Evolutionary conservation across 1,139 yeast genomes (phyloP).

Genomic region (Pichia sp.): DNA sequence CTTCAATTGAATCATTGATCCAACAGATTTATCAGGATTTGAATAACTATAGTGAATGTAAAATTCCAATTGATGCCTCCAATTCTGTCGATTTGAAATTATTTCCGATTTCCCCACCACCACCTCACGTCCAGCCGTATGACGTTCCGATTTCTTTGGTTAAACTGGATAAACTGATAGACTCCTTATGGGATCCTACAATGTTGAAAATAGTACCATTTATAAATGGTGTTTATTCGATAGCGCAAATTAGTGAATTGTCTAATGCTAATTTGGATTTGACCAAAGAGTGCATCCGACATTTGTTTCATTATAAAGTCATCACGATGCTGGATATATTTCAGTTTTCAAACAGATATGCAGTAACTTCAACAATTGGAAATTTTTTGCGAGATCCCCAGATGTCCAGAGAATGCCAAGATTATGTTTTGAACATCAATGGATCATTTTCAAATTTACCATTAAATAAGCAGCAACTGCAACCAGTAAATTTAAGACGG

Average conservation of each 20-base stretch:
- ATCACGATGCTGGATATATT: slow-evolving; percentile 78
- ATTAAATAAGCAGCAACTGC: neutral
- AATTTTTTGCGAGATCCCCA: slow-evolving; percentile 53
- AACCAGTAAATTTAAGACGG: neutral
- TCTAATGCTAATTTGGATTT: slow-evolving; percentile 76
- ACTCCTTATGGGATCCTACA: slow-evolving; percentile 96
- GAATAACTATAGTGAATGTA: slow-evolving; percentile 91
- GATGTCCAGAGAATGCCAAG: slow-evolving; percentile 80
- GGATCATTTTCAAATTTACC: slow-evolving; percentile 20
- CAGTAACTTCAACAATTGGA: slow-evolving; percentile 75
- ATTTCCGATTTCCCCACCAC: slow-evolving; percentile 81
- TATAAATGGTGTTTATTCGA: slow-evolving; percentile 82
- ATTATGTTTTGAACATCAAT: slow-evolving; percentile 46
- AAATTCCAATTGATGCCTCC: slow-evolving; percentile 85
- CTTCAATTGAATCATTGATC: slow-evolving; percentile 69
- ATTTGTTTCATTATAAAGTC: slow-evolving; percentile 82
- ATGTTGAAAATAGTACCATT: slow-evolving; percentile 81
- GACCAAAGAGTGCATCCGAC: slow-evolving; percentile 84
- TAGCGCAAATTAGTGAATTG: slow-evolving; percentile 64
- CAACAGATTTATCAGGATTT: slow-evolving; percentile 89
- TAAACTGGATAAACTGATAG: slow-evolving; percentile 59
- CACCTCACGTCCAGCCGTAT: slow-evolving; percentile 59
- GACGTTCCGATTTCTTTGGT: slow-evolving; percentile 91
- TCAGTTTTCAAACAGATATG: slow-evolving; percentile 82
- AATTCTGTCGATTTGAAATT: slow-evolving; percentile 88